A percentile compares a stretch with the other conserved stretches of the same genome.
phyloP scores from a whole-genome alignment of 2,329 filamentous ascomycete species.

The Plectosphaerella sp. region DNA sequence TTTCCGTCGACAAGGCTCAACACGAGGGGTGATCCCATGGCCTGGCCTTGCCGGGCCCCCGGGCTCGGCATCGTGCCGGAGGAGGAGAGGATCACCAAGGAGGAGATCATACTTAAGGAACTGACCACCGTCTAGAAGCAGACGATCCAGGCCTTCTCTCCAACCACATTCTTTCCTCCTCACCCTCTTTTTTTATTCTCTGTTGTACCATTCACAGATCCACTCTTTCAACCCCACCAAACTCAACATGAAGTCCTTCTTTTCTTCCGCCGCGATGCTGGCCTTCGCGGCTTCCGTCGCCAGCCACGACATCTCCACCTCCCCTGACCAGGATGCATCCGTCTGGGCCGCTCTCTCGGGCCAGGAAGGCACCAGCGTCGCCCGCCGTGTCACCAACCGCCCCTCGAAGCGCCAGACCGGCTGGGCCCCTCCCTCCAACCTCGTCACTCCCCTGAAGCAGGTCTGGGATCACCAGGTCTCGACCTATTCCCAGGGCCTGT shows the following conservation, averaged over 20 bases:
- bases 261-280: conserved; percentile 10
- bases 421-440: conserved; percentile 22
- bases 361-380: conserved; percentile 1
- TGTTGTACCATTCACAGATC: conserved; percentile 3
- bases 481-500: conserved; percentile 17
- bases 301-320: conserved; percentile 14
- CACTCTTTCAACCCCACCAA: neutral
- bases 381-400: conserved; percentile 13
- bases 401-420: conserved; percentile 20
- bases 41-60: too few relatives aligned
- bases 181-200: neutral
- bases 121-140: too few relatives aligned
- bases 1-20: too few relatives aligned
- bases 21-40: too few relatives aligned
- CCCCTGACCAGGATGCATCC: conserved; percentile 21
- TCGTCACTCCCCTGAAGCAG: conserved; percentile 19
- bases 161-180: neutral
- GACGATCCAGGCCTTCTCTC: neutral
- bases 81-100: too few relatives aligned
- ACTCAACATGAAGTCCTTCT: conserved; percentile 18
- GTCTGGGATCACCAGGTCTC: conserved; percentile 23
- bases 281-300: conserved; percentile 17
- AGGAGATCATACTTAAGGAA: too few relatives aligned
- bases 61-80: too few relatives aligned
- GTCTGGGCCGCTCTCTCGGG: conserved; percentile 18